Evolutionary conservation across 441 rosid genomes (phyloP).

Genomic region (Adansonia rubrostipa): DNA sequence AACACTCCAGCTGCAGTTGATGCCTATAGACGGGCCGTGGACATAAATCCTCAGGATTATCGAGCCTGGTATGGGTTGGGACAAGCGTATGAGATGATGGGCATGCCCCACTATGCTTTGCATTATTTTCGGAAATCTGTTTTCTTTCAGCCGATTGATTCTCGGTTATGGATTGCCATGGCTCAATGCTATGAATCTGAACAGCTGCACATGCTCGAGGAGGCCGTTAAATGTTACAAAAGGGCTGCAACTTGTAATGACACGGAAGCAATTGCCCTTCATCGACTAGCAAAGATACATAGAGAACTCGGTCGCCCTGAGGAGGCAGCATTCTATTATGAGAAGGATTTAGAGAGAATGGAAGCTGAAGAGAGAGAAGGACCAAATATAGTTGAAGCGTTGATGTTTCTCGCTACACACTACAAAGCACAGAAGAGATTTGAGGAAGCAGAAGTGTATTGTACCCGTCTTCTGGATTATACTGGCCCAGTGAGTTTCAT

Average conservation of each 20-base stretch:
- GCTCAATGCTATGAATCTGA: slow-evolving; percentile 18
- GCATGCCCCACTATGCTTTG: slow-evolving; percentile 12
- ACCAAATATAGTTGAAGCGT: not conserved
- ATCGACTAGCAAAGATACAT: slow-evolving; percentile 1
- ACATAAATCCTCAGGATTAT: slow-evolving; percentile 14
- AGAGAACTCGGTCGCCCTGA: slow-evolving; percentile 12
- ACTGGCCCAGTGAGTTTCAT: slow-evolving; percentile 9
- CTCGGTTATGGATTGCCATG: slow-evolving; percentile 15
- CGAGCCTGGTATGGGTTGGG: slow-evolving; percentile 19
- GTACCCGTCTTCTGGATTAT: slow-evolving; percentile 10
- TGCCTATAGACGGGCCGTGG: slow-evolving; percentile 17
- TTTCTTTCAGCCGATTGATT: slow-evolving; percentile 15
- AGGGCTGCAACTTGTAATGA: not conserved
- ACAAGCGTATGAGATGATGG: slow-evolving; percentile 17
- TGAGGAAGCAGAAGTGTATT: slow-evolving; percentile 8
- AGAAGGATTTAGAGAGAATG: slow-evolving; percentile 14
- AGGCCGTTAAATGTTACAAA: slow-evolving; percentile 15
- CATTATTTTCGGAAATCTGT: slow-evolving; percentile 17
- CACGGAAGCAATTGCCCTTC: slow-evolving; percentile 14
- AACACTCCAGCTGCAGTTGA: slow-evolving; percentile 20
- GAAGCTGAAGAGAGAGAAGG: slow-evolving; percentile 17
- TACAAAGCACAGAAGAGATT: slow-evolving; percentile 8
- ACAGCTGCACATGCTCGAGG: slow-evolving; percentile 15
- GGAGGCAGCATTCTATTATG: slow-evolving; percentile 14
- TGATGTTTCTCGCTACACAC: slow-evolving; percentile 10